Conservation (phyloP, 768 basidiomycete genomes). For the Tylopilus vinaceipallidus region DNA sequence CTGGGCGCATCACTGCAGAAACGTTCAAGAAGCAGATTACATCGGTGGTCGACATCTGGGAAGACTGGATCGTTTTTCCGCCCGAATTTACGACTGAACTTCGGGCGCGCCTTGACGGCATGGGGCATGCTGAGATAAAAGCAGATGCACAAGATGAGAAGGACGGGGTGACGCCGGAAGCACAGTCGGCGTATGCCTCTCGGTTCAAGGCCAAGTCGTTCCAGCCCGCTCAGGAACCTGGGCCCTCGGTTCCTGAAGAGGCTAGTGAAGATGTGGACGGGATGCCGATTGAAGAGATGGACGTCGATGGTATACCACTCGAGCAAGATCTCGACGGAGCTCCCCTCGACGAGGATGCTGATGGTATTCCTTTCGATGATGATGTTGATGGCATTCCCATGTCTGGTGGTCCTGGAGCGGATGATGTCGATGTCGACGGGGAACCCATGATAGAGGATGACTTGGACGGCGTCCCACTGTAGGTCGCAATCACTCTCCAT, state of each 20-base stretch:
- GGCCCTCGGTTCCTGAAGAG: conserved; percentile 22
- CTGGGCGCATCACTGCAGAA: conserved; percentile 94
- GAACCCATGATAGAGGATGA: conserved; percentile 34
- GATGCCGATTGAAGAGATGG: conserved; percentile 47
- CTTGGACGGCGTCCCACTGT: conserved; percentile 40
- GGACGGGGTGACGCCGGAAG: conserved; percentile 16
- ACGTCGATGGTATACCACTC: conserved; percentile 48
- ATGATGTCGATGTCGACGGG: conserved; percentile 25
- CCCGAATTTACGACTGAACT: conserved; percentile 80
- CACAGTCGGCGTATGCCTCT: conserved; percentile 42
- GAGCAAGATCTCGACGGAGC: conserved; percentile 39
- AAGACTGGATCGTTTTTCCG: conserved; percentile 96
- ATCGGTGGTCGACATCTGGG: conserved; percentile 91
- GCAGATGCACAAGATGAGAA: conserved; percentile 26
- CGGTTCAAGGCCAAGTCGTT: conserved; percentile 80
- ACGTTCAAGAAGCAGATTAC: conserved; percentile 93
- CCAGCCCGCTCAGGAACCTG: conserved; percentile 57
- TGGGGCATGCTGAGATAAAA: conserved; percentile 28
- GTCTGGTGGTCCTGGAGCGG: conserved; percentile 15
- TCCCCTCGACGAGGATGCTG: conserved; percentile 31
- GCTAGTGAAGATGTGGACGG: conserved; percentile 51
- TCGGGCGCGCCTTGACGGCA: conserved; percentile 72
- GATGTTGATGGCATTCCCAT: conserved; percentile 43
- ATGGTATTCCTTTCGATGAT: conserved; percentile 29
- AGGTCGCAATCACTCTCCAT: conserved; percentile 1